These are phyloP conservation scores for Rasamsonia emersonii DNA, from an alignment of 2,329 filamentous ascomycete species.

Conservation along the genomic window DNA sequence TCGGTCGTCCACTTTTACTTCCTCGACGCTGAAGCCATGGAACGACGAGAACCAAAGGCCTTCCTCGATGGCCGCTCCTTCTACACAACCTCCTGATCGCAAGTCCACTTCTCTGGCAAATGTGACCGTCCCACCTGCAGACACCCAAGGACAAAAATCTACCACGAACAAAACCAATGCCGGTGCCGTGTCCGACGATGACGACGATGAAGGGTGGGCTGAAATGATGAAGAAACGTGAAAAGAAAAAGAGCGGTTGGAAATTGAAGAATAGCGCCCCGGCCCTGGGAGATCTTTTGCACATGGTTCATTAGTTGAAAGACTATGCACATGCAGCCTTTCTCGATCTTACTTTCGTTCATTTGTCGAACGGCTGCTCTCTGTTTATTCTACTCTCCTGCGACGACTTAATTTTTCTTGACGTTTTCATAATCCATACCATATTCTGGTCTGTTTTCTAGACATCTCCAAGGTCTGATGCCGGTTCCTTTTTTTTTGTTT, in stretches of 20 bases:
- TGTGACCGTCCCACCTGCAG: constrained; percentile 22
- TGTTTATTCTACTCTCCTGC: neutral
- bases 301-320: constrained; percentile 22
- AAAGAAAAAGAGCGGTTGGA: constrained; percentile 41
- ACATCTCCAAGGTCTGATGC: too few species aligned
- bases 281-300: constrained; percentile 30
- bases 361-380: neutral
- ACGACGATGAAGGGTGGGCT: constrained; percentile 43
- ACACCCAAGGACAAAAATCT: constrained; percentile 13
- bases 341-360: neutral
- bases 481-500: too few species aligned
- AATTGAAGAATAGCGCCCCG: constrained; percentile 31
- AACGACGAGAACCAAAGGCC: constrained; percentile 26
- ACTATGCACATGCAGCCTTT: constrained; percentile 4
- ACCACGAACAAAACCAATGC: constrained; percentile 12
- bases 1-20: constrained; percentile 25
- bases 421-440: neutral
- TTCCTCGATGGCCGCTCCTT: constrained; percentile 13
- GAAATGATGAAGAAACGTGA: constrained; percentile 43
- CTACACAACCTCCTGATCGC: constrained; percentile 13
- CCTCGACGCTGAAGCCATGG: constrained; percentile 28
- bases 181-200: constrained; percentile 32
- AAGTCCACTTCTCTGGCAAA: constrained; percentile 20
- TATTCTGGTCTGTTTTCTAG: neutral
- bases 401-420: too few species aligned